Evolutionary conservation across 306 rosid genomes (phyloP).

Genomic region (Arachis hypogaea): DNA sequence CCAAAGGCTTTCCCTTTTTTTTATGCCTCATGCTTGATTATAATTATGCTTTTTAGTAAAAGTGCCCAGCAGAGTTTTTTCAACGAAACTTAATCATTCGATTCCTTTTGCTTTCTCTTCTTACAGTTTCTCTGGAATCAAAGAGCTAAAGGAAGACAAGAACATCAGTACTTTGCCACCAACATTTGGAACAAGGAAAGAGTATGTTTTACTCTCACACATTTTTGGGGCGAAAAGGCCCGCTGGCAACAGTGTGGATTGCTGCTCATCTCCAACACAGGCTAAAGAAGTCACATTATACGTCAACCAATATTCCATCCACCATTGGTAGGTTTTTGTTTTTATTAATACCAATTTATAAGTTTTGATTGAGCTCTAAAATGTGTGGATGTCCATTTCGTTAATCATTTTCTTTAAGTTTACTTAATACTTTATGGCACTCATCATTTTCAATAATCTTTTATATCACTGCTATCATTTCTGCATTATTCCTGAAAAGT

Average conservation of each 20-base stretch:
- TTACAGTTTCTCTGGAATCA: neutral
- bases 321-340: slow-evolving; percentile 64
- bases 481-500: neutral
- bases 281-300: slow-evolving; percentile 79
- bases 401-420: neutral
- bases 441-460: neutral
- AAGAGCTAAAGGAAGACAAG: neutral
- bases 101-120: neutral
- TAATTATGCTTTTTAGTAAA: too few species aligned
- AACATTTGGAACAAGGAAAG: neutral
- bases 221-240: slow-evolving; percentile 82
- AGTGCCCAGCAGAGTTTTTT: neutral
- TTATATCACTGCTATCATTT: neutral
- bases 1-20: too few species aligned
- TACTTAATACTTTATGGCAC: neutral
- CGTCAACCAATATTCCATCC: slow-evolving; percentile 65
- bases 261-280: slow-evolving; percentile 93
- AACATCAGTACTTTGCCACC: neutral
- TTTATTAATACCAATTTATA: too few species aligned
- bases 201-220: slow-evolving; percentile 89
- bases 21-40: too few species aligned
- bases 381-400: neutral
- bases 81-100: neutral
- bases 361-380: neutral
- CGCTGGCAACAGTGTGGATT: slow-evolving; percentile 86